Evolutionary conservation across 2,329 filamentous ascomycete genomes (phyloP).

Genomic region (Moelleriella libera): DNA sequence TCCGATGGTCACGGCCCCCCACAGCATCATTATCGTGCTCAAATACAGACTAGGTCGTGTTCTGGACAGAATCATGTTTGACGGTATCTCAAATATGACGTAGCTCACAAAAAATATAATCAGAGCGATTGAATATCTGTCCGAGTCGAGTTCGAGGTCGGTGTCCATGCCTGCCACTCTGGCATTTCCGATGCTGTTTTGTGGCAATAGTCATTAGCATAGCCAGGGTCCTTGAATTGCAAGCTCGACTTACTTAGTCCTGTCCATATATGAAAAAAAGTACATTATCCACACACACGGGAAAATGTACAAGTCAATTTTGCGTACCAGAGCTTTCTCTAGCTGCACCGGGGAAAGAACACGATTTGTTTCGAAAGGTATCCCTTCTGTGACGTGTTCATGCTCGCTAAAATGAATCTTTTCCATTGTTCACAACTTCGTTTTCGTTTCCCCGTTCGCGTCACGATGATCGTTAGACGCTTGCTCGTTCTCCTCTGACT

Average conservation of each 20-base stretch:
- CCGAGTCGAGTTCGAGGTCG: conserved; percentile 1
- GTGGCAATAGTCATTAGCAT: not conserved
- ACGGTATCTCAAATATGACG: conserved; percentile 37
- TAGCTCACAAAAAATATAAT: conserved; percentile 13
- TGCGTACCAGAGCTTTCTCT: conserved; percentile 19
- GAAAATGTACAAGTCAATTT: conserved; percentile 23
- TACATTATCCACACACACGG: conserved; percentile 45
- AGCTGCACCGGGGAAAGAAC: too few species aligned
- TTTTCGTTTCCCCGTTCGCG: not conserved
- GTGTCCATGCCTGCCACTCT: conserved; percentile 5
- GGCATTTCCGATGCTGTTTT: conserved; percentile 4
- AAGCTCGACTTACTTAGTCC: conserved; percentile 42
- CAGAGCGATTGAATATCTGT: conserved; percentile 3
- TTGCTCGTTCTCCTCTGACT: too few species aligned
- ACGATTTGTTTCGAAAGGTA: too few species aligned
- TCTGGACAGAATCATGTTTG: conserved; percentile 43
- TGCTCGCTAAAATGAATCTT: conserved; percentile 1
- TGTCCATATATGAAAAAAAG: conserved; percentile 43
- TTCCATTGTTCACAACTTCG: not conserved
- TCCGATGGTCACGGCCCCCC: not conserved
- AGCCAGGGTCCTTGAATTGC: not conserved
- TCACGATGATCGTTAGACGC: too few species aligned
- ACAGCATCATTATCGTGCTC: conserved; percentile 2
- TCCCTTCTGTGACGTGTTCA: not conserved
- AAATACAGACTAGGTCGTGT: conserved; percentile 4